A percentile compares a stretch with the other conserved stretches of the same genome.
Conservation (phyloP, 129 eudicot genomes). For the Flaveria ramosissima region DNA sequence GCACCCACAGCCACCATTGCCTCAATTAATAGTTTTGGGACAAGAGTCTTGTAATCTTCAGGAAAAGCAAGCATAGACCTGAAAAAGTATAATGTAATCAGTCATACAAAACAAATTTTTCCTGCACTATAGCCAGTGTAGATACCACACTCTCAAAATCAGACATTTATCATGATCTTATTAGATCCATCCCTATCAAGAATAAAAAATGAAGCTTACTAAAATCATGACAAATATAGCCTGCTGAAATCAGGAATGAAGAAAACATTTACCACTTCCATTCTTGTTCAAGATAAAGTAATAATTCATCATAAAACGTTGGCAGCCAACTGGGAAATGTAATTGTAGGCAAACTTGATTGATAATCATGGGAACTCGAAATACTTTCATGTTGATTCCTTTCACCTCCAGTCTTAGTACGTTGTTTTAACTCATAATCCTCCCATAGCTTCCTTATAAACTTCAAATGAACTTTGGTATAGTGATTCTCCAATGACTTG, state of each 20-base stretch:
- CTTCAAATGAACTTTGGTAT: slow-evolving; percentile 84
- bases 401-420: slow-evolving; percentile 57
- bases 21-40: slow-evolving; percentile 81
- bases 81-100: slow-evolving; percentile 28
- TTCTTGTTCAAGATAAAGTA: slow-evolving; percentile 93
- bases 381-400: slow-evolving; percentile 58
- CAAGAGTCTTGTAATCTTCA: slow-evolving; percentile 83
- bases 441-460: slow-evolving; percentile 89
- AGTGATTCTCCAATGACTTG: slow-evolving; percentile 81
- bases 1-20: slow-evolving; percentile 72
- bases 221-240: slow-evolving; percentile 14
- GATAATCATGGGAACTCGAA: slow-evolving; percentile 52
- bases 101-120: slow-evolving; percentile 21
- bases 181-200: background rate
- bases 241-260: slow-evolving; percentile 19
- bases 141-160: slow-evolving; percentile 2
- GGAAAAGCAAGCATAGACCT: slow-evolving; percentile 97
- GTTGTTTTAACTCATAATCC: slow-evolving; percentile 70
- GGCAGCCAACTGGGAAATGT: slow-evolving; percentile 91
- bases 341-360: slow-evolving; percentile 41
- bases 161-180: background rate
- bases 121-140: background rate
- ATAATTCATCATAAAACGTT: slow-evolving; percentile 84
- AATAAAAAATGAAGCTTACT: background rate
- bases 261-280: slow-evolving; percentile 86